Evolutionary conservation across 345 rosid genomes (phyloP), one percentile per base, ranked within the genome.

Genomic region (Turnera subulata): DNA sequence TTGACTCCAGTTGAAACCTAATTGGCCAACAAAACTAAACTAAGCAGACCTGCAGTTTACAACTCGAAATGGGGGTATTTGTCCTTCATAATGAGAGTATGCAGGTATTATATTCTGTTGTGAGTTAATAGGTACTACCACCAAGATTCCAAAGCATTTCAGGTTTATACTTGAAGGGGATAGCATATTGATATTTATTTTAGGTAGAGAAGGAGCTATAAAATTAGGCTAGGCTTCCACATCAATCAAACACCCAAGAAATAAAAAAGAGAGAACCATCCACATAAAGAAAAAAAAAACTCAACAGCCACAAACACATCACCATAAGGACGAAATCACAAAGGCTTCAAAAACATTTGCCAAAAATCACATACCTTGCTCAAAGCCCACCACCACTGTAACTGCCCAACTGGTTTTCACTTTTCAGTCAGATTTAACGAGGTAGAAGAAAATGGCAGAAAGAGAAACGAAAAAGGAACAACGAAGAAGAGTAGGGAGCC

Each of bases 271-370:
- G 50, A 59, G 59, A 18, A 43, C 59, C 29, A 5, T 37, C 53
- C 53, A 54, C 71, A 23, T n/a, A 44, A 7, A 46, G 11, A 10
- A 13, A 11, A 13, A 13, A 47, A 17, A 4, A 58, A 45, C 58
- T n/a, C 10, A 52, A 69, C 16, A 24, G 17, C 5, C 45, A n/a
- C 5, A 33, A 56, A 53, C 60, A 69, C 64, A 63, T 62, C 68
- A 57, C 33, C 46, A n/a, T 16, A 19, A 19, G 35, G 8, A 29
- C 4, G 5, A 29, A 29, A 3, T 8, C 35, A 4, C 35, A 29
- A 29, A 39, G 33, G 2, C 37, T 1, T 14, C 20, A 49, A 52
- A 33, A 53, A 29, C n/a, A 29, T 29, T 8, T 29, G 35, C 35
- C n/a, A 29, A 4, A 29, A 29, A 29, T 8, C 4, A 8, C 35